Base-by-base conservation (phyloP, 23 red algal species). In the Gracilaria vermiculophylla region DNA sequence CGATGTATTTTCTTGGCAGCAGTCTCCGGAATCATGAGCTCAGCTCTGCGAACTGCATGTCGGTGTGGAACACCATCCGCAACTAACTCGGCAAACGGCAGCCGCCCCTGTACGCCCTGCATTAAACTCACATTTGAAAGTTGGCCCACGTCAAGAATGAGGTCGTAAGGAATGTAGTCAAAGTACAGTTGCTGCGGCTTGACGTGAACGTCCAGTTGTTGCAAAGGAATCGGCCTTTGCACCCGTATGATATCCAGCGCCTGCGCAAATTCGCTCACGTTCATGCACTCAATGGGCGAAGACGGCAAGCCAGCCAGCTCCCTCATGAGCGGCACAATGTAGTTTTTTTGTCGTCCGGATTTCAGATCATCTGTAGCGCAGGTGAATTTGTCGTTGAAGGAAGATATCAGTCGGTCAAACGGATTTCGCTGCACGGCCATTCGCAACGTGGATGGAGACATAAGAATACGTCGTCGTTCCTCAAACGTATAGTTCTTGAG, bases 141-240 rank as follows among this genome's bases (percentile, higher is more conserved):
- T 14, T 77, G 27, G 16, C 11, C 25, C 12, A 78, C 70, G 29
- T 88, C 84, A 25, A 88, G 14, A 27, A 88, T 65, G 5, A 88
- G 77, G 40, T 88, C 35, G 43, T 88, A 78, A 16, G 66, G 47
- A 5, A 88, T 88, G 24, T 88, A 47, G 5, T 77, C 84, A 37
- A 73, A 88, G 53, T 55, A 77, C 29, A 88, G 73, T 16, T 88
- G 62, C 36, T 88, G 84, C 41, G 84, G 84, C 0, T 70, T 47
- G 37, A 88, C 43, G 69, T 88, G 84, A 20, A 77, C 53, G 43
- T 88, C 84, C 7, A 88, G 24, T 23, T 78, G 35, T 27, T 53
- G 49, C 5, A 76, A 34, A 31, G 42, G 36, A 15, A 53, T 25
- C 19, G 25, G 20, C 16, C 48, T 53, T 8, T 35, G 25, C 23